These are phyloP conservation scores for Aspergillus chevalieri DNA, from an alignment of 2,329 filamentous ascomycete species.

Conservation along the genomic window DNA sequence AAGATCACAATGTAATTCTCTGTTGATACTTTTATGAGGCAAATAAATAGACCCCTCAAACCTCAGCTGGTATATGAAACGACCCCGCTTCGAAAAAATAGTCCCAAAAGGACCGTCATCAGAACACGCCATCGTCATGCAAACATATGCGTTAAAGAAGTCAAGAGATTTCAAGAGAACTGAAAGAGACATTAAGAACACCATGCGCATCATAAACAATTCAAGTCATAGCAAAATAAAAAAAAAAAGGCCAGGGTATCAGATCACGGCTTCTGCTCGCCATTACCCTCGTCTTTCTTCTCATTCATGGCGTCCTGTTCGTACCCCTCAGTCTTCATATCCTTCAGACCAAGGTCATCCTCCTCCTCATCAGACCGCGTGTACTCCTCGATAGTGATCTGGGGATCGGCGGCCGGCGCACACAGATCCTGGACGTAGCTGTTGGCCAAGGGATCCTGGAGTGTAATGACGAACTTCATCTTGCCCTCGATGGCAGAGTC, in stretches of 20 bases:
- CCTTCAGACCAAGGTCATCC: constrained; percentile 80
- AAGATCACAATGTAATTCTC: constrained; percentile 1
- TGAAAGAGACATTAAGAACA: constrained; percentile 11
- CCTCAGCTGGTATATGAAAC: constrained; percentile 4
- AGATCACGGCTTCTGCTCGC: constrained; percentile 24
- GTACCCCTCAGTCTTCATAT: constrained; percentile 92
- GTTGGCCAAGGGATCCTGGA: constrained; percentile 82
- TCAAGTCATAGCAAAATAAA: constrained; percentile 9
- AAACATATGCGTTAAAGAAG: constrained; percentile 2
- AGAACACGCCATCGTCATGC: constrained; percentile 5
- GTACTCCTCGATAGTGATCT: constrained; percentile 77
- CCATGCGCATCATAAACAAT: constrained; percentile 18
- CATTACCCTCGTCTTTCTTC: constrained; percentile 12
- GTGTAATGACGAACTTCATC: constrained; percentile 71
- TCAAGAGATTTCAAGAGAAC: constrained; percentile 2
- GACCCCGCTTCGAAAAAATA: constrained; percentile 2
- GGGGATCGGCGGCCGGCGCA: constrained; percentile 73
- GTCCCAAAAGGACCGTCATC: not conserved
- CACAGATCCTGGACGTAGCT: constrained; percentile 88
- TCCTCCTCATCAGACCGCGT: constrained; percentile 84
- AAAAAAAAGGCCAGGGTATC: constrained; percentile 8
- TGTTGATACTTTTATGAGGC: constrained; percentile 8
- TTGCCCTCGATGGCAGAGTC: constrained; percentile 73
- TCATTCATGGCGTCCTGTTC: constrained; percentile 47
- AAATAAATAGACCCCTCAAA: constrained; percentile 15